A percentile compares a stretch with the other conserved stretches of the same genome.
phyloP scores from a whole-genome alignment of 768 basidiomycete species.

The Pleurotus eryngii region DNA sequence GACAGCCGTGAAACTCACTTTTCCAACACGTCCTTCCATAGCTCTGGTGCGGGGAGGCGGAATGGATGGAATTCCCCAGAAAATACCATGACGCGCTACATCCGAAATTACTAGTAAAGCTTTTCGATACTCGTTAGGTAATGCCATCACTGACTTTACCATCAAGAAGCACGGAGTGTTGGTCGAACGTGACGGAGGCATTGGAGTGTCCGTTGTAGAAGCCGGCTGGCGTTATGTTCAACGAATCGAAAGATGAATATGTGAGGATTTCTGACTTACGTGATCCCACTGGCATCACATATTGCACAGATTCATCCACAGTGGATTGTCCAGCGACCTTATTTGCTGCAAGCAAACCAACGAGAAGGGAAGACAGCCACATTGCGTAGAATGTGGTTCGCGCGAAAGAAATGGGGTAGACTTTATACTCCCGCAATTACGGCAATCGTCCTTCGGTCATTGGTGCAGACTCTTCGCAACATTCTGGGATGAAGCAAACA shows the following conservation, averaged over 20 bases:
- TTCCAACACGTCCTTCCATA: constrained; percentile 68
- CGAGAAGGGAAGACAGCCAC: neutral
- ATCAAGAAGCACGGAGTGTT: constrained; percentile 32
- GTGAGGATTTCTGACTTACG: neutral
- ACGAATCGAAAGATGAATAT: neutral
- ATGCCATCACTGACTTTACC: constrained; percentile 22
- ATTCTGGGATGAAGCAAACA: no score
- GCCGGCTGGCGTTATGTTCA: constrained; percentile 11
- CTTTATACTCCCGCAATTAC: neutral
- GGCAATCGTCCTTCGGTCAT: neutral
- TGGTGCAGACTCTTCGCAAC: neutral
- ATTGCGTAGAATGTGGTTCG: neutral
- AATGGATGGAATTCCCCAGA: constrained; percentile 74
- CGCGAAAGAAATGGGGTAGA: neutral
- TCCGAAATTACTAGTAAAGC: neutral
- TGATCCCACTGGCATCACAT: constrained; percentile 1
- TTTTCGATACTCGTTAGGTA: neutral
- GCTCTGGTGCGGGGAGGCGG: constrained; percentile 58
- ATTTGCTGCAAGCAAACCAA: neutral
- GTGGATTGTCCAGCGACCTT: constrained; percentile 8
- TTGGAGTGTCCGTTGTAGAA: constrained; percentile 25
- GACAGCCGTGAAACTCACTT: constrained; percentile 28
- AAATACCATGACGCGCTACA: constrained; percentile 46
- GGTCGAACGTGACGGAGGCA: constrained; percentile 31
- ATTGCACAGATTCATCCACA: constrained; percentile 12